Evolutionary conservation across 257 asterid genomes (phyloP), one percentile per base, ranked within the genome.

Genomic region (Nicotiana tomentosiformis): DNA sequence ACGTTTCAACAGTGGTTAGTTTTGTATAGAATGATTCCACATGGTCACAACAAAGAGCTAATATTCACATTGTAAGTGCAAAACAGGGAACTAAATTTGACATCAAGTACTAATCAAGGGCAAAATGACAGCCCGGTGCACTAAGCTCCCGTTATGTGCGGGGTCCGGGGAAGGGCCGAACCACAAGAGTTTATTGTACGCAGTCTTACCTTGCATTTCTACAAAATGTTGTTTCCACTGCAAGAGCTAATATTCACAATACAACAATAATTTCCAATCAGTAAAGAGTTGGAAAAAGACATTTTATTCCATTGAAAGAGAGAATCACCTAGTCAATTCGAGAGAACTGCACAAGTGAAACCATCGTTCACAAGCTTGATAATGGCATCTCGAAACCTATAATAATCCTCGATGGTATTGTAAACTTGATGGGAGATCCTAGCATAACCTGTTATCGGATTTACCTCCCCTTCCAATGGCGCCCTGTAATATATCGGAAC

Each of bases 381-480:
- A 55, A 95, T 89, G 7, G 96, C 98, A 83, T 95, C 98, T 91
- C 93, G 88, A 51, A 95, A 83, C 85, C 91, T 89, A 72, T 78
- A 80, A 66, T 95, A 95, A 87, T 95, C 98, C 68, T 88, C 97
- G 11, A 77, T 83, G 23, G 84, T 90, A 83, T 93, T 95, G 61
- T 95, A 95, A 82, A 95, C 98, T 87, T 95, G 98, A 89, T 95
- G 96, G 61, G 98, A 93, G 81, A 95, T 95, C 87, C 98, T 91
- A 0, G 93, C 97, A 86, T 93, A 95, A 10, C 97, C 98, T 1
- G 98, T 91, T 37, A 91, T 66, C 0, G 88, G 81, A 26, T 84
- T 86, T 32, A 83, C 81, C 81, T 90, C 94, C 23, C 88, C 97
- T 37, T 90, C 93, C 80, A 86, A 35, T 0, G 93, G 89, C 26